Base-by-base conservation (phyloP, 805 yeast species). In the Hanseniaspora nectarophila region DNA sequence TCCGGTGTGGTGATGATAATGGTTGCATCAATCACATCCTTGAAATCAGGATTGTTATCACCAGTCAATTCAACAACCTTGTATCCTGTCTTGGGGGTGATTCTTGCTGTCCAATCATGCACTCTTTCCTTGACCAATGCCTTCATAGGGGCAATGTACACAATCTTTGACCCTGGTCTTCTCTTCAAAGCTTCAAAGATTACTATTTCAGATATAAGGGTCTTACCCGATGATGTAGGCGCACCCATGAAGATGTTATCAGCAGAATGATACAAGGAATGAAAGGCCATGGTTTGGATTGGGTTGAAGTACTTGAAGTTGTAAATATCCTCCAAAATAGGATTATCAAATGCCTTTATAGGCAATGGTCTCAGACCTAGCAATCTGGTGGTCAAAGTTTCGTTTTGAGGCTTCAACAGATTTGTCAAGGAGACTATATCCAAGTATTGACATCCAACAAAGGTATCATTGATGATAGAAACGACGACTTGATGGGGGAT, bases 221-320 rank as follows among this genome's bases (percentile, higher is more conserved):
- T 92, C 66, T 92, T 92, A 58, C 99, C 99, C 0, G 97, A 90
- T 23, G 98, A 98, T 2, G 98, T 92, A 2, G 99, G 99, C 0
- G 97, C 88, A 9, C 99, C 99, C 43, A 92, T 85, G 65, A 92
- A 85, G 0, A 83, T 89, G 63, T 84, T 85, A 1, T 82, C 75
- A 56, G 83, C 77, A 0, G 82, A 69, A 64, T 92, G 80, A 68
- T 89, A 92, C 43, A 92, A 67, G 0, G 95, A 77, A 62, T 89
- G 95, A 69, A 92, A 92, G 0, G 83, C 77, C 97, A 90, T 90
- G 0, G 97, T 90, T 67, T 92, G 98, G 96, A 92, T 89, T 4
- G 98, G 97, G 63, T 92, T 92, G 74, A 92, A 92, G 67, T 85
- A 90, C 53, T 77, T 76, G 71, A 92, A 92, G 4, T 72, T 68